Base-by-base conservation (phyloP, 768 basidiomycete genomes). In the Termitomyces sp. region DNA sequence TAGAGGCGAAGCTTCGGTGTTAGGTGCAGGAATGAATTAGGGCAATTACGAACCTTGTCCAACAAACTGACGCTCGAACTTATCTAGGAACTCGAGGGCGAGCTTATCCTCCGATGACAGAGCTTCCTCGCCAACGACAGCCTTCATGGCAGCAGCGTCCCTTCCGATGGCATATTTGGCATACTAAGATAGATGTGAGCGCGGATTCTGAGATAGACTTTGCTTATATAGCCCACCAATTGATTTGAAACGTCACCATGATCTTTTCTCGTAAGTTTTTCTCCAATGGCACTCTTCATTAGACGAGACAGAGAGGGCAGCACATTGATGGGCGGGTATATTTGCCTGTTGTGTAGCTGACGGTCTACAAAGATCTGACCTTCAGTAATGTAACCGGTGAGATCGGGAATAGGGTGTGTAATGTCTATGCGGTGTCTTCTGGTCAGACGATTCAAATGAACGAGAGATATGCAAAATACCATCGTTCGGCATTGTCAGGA, bases 261-360 rank as follows among this genome's bases (percentile, higher is more conserved):
- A 77, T 99, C 97, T 78, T 96, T 96, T 74, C 97, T 84, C 61
- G 97, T 98, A 71, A 98, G 81, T 76, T 92, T 87, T 78, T 98
- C 96, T 66, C 97, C 97, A 76, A 98, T 98, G 66, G 97, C 97
- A 68, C 91, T 94, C 88, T 99, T 99, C 97, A 99, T 99, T 74
- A 99, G 79, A 76, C 97, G 95, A 68, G 97, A 98, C 71, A 99
- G 83, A 65, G 97, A 98, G 63, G 97, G 97, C 51, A 99, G 83
- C 62, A 99, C 96, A 79, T 99, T 99, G 83, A 99, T 98, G 54
- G 97, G 97, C 39, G 97, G 97, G 79, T 98, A 98, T 73, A 98
- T 96, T 75, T 95, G 94, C 69, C 91, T 82, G 81, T 99, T 98
- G 84, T 97, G 83, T 74, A 99, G 80, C 75, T 97, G 94, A 65